These are phyloP conservation scores for Geotrichum histeridarum DNA, from an alignment of 1,139 yeast genomes.

Conservation along the genomic window DNA sequence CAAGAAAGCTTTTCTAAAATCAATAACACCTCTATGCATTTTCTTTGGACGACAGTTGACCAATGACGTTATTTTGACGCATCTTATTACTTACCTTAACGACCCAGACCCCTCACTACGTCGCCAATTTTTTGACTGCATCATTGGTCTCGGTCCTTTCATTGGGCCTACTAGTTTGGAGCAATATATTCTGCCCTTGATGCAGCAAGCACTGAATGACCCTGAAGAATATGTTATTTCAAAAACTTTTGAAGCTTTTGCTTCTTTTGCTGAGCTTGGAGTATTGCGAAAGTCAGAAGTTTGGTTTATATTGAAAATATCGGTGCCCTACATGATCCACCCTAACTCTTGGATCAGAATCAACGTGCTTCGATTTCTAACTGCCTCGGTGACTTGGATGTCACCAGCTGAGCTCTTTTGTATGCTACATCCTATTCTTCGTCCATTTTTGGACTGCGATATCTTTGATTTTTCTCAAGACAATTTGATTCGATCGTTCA, in stretches of 20 bases:
- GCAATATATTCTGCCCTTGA: slow-evolving; percentile 78
- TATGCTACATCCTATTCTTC: slow-evolving; percentile 73
- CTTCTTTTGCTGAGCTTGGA: slow-evolving; percentile 52
- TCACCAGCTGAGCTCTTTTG: slow-evolving; percentile 78
- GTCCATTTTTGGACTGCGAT: slow-evolving; percentile 73
- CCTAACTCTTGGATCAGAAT: slow-evolving; percentile 88
- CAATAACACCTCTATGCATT: slow-evolving; percentile 69
- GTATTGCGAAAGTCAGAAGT: slow-evolving; percentile 45
- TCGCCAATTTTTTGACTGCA: slow-evolving; percentile 65
- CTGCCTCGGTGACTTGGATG: slow-evolving; percentile 58
- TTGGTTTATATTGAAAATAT: slow-evolving; percentile 49
- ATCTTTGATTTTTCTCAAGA: slow-evolving; percentile 62
- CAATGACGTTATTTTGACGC: slow-evolving; percentile 82
- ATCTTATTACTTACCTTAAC: slow-evolving; percentile 83
- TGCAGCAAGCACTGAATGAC: slow-evolving; percentile 77
- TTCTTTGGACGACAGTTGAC: slow-evolving; percentile 85
- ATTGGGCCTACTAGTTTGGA: slow-evolving; percentile 80
- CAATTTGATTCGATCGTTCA: slow-evolving; percentile 57
- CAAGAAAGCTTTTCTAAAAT: slow-evolving; percentile 60
- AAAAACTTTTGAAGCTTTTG: slow-evolving; percentile 65
- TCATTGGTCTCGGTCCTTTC: slow-evolving; percentile 71
- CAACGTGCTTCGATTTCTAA: slow-evolving; percentile 55
- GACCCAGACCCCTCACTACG: slow-evolving; percentile 67
- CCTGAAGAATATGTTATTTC: slow-evolving; percentile 78
- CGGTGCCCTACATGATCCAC: slow-evolving; percentile 58